Evolutionary conservation across 2,329 filamentous ascomycete species (phyloP).

Genomic region (Leptodontidium sp.): DNA sequence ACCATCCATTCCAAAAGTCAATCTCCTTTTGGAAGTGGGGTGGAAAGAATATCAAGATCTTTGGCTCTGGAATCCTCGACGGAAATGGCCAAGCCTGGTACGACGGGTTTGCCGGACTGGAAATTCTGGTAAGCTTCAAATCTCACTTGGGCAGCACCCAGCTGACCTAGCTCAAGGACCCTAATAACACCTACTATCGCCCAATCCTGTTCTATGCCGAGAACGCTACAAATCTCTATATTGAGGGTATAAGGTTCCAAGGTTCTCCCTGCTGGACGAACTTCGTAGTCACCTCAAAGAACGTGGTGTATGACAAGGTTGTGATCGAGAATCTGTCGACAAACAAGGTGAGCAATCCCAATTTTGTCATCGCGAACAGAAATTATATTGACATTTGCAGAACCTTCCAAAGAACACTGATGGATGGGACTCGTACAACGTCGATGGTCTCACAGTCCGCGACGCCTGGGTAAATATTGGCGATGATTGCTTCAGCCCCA

Average conservation of each 20-base stretch:
- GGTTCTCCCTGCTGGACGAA: constrained; percentile 71
- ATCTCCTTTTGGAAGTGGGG: constrained; percentile 72
- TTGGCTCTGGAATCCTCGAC: constrained; percentile 55
- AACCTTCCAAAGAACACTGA: constrained; percentile 67
- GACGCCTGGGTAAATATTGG: constrained; percentile 61
- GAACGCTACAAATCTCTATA: constrained; percentile 64
- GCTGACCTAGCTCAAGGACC: constrained; percentile 48
- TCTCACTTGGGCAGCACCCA: neutral
- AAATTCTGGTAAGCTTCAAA: constrained; percentile 51
- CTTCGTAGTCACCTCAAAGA: constrained; percentile 64
- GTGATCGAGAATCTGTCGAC: constrained; percentile 62
- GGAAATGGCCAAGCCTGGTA: constrained; percentile 40
- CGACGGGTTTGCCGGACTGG: constrained; percentile 46
- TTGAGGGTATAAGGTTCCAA: constrained; percentile 66
- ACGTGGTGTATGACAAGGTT: constrained; percentile 61
- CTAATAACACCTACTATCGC: constrained; percentile 62
- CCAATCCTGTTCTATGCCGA: constrained; percentile 69
- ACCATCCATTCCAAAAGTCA: constrained; percentile 59
- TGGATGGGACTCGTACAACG: constrained; percentile 67
- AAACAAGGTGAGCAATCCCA: constrained; percentile 44
- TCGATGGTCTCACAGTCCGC: constrained; percentile 60
- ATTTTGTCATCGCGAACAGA: neutral
- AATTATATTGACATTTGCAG: constrained; percentile 46
- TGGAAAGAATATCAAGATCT: constrained; percentile 67
- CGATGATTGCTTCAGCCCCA: constrained; percentile 69